Evolutionary conservation across 495 filamentous ascomycete genomes (phyloP).

Genomic region (Pseudomonodictys pantanalensis): DNA sequence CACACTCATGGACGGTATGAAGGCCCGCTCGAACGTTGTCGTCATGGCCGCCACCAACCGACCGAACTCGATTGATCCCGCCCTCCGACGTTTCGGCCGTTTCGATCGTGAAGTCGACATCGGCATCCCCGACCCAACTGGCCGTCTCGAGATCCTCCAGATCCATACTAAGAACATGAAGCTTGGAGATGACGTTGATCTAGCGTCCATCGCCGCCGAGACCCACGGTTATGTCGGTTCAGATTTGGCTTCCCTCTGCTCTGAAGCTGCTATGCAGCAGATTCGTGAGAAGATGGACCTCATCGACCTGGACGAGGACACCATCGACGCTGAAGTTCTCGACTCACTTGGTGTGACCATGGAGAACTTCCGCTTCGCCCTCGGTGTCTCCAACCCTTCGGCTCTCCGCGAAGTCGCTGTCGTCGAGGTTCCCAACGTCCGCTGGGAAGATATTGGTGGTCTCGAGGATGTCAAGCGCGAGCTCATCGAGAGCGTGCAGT

Average conservation of each 20-base stretch:
- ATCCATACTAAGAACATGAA: constrained; percentile 99
- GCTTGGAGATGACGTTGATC: constrained; percentile 91
- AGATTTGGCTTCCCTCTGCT: constrained; percentile 97
- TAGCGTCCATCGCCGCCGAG: constrained; percentile 94
- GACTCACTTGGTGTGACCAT: constrained; percentile 98
- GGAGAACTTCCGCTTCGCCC: constrained; percentile 99
- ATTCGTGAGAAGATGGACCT: constrained; percentile 99
- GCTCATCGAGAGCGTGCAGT: constrained; percentile 98
- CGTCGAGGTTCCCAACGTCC: constrained; percentile 97
- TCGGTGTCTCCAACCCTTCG: constrained; percentile 97
- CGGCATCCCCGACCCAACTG: constrained; percentile 95
- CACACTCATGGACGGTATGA: constrained; percentile 99
- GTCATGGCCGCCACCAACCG: constrained; percentile 98
- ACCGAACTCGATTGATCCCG: constrained; percentile 96
- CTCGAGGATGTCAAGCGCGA: constrained; percentile 98
- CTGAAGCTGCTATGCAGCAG: constrained; percentile 99
- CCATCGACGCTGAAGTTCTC: constrained; percentile 96
- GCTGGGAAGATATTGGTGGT: constrained; percentile 99
- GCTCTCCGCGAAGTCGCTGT: constrained; percentile 98
- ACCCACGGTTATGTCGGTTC: constrained; percentile 99
- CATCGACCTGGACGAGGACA: constrained; percentile 98
- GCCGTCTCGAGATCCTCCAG: constrained; percentile 95
- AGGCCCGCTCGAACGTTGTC: constrained; percentile 95
- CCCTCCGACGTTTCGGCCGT: constrained; percentile 93
- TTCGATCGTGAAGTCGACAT: constrained; percentile 99